phyloP scores from a whole-genome alignment of 495 filamentous ascomycete species.

The Staphylotrichum longicolle region DNA sequence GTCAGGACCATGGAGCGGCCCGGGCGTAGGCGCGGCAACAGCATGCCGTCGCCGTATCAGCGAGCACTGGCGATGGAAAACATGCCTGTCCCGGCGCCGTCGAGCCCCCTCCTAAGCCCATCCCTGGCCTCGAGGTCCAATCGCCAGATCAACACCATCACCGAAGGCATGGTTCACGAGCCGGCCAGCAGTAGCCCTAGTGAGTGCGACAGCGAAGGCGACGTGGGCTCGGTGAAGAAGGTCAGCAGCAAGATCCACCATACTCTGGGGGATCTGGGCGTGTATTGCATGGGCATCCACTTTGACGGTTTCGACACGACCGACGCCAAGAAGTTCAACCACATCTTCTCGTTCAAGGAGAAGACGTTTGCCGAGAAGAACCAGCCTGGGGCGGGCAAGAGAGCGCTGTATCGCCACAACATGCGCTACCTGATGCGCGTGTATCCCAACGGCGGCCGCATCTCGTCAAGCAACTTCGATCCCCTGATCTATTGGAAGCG shows the following conservation, averaged over 20 bases:
- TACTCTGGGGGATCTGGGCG: conserved; percentile 77
- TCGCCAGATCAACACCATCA: conserved; percentile 47
- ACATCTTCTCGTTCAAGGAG: conserved; percentile 92
- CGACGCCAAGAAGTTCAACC: conserved; percentile 82
- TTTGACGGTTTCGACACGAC: conserved; percentile 69
- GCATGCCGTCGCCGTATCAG: conserved; percentile 72
- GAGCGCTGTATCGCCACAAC: conserved; percentile 80
- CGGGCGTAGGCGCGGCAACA: conserved; percentile 67
- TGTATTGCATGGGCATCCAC: conserved; percentile 86
- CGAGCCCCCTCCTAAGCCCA: conserved; percentile 54
- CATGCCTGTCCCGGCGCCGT: conserved; percentile 48
- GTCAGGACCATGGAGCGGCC: conserved; percentile 37
- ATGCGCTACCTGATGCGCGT: conserved; percentile 88
- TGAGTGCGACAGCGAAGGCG: conserved; percentile 56
- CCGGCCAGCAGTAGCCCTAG: conserved; percentile 53
- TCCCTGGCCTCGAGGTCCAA: conserved; percentile 37
- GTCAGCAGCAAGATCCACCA: conserved; percentile 83
- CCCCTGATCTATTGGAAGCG: conserved; percentile 89
- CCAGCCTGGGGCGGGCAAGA: conserved; percentile 67
- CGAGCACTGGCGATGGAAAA: conserved; percentile 58
- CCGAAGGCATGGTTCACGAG: conserved; percentile 51
- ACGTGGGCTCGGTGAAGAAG: conserved; percentile 56
- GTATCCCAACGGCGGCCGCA: conserved; percentile 77
- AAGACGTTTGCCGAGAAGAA: conserved; percentile 74
- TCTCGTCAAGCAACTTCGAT: conserved; percentile 88